These are phyloP conservation scores for Apiospora saccharicola DNA, from an alignment of 2,329 filamentous ascomycete species.

Conservation along the genomic window DNA sequence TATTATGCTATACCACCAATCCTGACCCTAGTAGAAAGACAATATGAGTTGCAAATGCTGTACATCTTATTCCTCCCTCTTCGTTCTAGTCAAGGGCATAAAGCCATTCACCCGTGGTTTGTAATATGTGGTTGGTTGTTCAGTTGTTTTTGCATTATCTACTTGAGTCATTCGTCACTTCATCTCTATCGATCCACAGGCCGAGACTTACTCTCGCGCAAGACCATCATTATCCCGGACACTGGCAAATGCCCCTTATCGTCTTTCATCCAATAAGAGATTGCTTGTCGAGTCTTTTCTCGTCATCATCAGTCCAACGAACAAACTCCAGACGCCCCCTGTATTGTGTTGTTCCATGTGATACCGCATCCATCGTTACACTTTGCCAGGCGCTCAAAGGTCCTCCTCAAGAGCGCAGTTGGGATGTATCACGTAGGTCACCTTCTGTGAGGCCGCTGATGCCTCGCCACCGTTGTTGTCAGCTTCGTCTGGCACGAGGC, in stretches of 20 bases:
- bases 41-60: background rate
- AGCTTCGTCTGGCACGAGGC: conserved; percentile 52
- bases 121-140: background rate
- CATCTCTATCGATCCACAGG: conserved; percentile 13
- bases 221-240: conserved; percentile 3
- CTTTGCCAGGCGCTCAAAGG: background rate
- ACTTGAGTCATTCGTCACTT: conserved; percentile 4
- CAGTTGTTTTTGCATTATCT: background rate
- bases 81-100: background rate
- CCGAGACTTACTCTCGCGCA: background rate
- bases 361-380: conserved; percentile 3
- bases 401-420: conserved; percentile 86
- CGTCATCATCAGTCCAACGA: background rate
- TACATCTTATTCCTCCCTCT: background rate
- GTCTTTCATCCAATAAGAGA: background rate
- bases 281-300: background rate
- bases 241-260: background rate
- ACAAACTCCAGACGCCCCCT: conserved; percentile 17
- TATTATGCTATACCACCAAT: background rate
- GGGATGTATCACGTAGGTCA: conserved; percentile 90
- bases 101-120: background rate
- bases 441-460: conserved; percentile 53
- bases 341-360: background rate
- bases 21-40: background rate
- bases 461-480: conserved; percentile 51